Base-by-base conservation (phyloP, 441 rosid genomes). In the Croton setiger region DNA sequence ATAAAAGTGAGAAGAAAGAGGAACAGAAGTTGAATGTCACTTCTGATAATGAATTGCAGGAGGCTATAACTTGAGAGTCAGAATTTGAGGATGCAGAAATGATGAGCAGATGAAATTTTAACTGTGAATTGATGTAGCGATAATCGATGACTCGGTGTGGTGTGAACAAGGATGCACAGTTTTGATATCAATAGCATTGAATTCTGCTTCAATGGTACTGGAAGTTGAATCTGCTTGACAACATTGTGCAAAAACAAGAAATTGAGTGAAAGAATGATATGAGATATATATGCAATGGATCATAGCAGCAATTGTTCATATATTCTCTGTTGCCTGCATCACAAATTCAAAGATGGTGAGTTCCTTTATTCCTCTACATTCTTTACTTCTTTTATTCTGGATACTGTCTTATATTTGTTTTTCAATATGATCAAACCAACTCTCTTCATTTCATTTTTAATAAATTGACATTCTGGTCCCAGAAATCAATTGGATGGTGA, bases 21-120 rank as follows among this genome's bases (percentile, higher is more conserved):
- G 73, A 62, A 23, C 51, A 66, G 41, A 65, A 68, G 11, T 73
- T 43, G 4, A 60, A 49, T 27, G 21, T 12, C 23, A 64, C 49
- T 4, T 71, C 67, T 48, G 53, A 52, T 60, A 63, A 47, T 1
- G 67, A 63, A 39, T 63, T 52, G 58, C 70, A 70, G 43, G 64
- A 59, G 44, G 35, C 41, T 64, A 56, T 12, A 31, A 54, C 17
- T 2, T 64, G 72, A 53, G 67, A 47, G 20, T 56, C 43, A 0
- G 69, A 49, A 49, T 51, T 59, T 66, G 72, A 69, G 47, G 70
- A 55, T 71, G 58, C 31, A 52, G 9, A 9, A 17, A 11, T 63
- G 52, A 67, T 0, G 63, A 36, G 49, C 20, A 36, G 3, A 41
- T 21, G 21, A 65, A 76, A 68, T 57, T 65, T 12, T 33, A 67